Conservation (phyloP, 2,329 filamentous ascomycete genomes). For the Ophiocordyceps camponoti-saundersi region DNA sequence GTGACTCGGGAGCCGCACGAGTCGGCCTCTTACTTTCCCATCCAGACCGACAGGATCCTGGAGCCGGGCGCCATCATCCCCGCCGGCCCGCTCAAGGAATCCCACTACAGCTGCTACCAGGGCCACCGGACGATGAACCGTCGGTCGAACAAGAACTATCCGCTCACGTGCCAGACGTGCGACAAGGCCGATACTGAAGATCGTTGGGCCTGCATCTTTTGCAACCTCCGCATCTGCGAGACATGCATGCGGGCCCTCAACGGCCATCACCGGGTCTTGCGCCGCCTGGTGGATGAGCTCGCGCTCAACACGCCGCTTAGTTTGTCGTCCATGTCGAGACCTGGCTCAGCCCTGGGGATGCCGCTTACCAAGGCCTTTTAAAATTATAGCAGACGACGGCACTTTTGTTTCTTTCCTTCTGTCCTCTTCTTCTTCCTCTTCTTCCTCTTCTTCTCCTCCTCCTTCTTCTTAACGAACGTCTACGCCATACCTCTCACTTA, state of each 20-base stretch:
- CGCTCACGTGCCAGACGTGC: slow-evolving; percentile 37
- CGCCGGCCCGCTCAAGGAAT: slow-evolving; percentile 24
- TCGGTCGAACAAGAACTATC: slow-evolving; percentile 29
- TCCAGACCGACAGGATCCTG: slow-evolving; percentile 10
- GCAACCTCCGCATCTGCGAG: slow-evolving; percentile 33
- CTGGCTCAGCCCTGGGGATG: slow-evolving; percentile 6
- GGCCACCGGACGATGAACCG: slow-evolving; percentile 29
- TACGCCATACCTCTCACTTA: too few species aligned
- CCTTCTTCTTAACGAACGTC: not conserved
- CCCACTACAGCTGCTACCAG: slow-evolving; percentile 28
- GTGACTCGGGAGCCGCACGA: slow-evolving; percentile 16
- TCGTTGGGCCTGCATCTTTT: slow-evolving; percentile 31
- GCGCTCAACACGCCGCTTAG: slow-evolving; percentile 5
- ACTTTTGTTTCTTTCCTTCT: not conserved
- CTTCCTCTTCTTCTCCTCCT: not conserved
- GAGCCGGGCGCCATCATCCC: slow-evolving; percentile 20
- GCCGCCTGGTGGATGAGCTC: slow-evolving; percentile 18
- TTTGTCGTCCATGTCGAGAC: slow-evolving; percentile 6
- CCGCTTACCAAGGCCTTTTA: slow-evolving; percentile 1
- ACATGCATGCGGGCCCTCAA: slow-evolving; percentile 26
- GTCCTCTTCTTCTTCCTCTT: not conserved
- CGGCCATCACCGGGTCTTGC: slow-evolving; percentile 23
- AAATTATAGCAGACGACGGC: not conserved
- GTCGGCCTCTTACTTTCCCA: slow-evolving; percentile 20
- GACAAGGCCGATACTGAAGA: slow-evolving; percentile 24